A percentile compares a stretch with the other conserved stretches of the same genome.
Evolutionary conservation across 192 early-diverging fungal genomes (phyloP).

Genomic region (Coemansia sp.): DNA sequence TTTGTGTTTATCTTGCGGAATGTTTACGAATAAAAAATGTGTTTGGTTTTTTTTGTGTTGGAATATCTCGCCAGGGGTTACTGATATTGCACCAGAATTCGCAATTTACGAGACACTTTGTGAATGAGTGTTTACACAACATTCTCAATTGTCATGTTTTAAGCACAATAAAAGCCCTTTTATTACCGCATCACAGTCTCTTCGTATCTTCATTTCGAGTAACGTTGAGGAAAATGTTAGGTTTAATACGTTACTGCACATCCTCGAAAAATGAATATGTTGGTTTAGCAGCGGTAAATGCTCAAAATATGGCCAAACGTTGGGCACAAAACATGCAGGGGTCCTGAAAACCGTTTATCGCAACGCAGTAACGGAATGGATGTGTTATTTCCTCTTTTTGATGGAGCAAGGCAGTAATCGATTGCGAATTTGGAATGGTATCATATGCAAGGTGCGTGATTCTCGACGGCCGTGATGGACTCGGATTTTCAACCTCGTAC

Average conservation of each 20-base stretch:
- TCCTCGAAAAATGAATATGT: not conserved
- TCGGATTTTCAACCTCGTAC: too few relatives aligned
- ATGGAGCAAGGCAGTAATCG: constrained; percentile 1
- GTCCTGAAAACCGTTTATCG: constrained; percentile 9
- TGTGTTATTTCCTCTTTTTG: not conserved
- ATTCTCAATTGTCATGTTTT: not conserved
- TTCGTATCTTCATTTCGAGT: not conserved
- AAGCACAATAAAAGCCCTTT: too few relatives aligned
- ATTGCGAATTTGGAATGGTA: too few relatives aligned
- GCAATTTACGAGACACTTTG: not conserved
- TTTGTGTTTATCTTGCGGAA: not conserved
- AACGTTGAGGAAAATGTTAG: constrained; percentile 6
- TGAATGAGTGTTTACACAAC: constrained; percentile 6
- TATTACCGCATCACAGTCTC: not conserved
- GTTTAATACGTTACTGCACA: not conserved
- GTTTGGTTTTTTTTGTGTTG: not conserved
- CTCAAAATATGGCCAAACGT: not conserved
- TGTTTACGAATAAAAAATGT: constrained; percentile 1
- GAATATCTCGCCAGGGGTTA: not conserved
- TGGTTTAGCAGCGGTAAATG: not conserved
- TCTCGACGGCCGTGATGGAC: too few relatives aligned
- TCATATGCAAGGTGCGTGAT: too few relatives aligned
- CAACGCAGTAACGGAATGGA: not conserved
- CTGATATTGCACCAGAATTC: not conserved
- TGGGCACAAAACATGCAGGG: not conserved